These are phyloP conservation scores for Epichloe glyceriae DNA, from an alignment of 2,329 filamentous ascomycete species.

Conservation along the genomic window DNA sequence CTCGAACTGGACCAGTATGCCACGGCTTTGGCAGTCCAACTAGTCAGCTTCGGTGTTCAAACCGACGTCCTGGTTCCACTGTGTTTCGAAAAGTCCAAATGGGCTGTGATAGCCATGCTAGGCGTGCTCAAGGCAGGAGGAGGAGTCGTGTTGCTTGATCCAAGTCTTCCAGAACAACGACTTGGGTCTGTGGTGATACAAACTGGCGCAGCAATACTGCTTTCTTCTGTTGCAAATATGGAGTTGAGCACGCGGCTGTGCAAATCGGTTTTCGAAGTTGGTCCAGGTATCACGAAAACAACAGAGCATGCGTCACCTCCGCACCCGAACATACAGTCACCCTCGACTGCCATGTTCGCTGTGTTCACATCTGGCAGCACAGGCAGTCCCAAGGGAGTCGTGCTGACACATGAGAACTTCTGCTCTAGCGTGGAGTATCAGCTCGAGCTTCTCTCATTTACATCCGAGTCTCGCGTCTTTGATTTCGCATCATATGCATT, in stretches of 20 bases:
- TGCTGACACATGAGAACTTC: neutral
- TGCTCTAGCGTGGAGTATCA: constrained; percentile 11
- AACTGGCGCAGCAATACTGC: neutral
- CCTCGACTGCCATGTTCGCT: neutral
- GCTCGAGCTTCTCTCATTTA: constrained; percentile 15
- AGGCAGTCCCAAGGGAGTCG: neutral
- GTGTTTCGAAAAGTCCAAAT: constrained; percentile 37
- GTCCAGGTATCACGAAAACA: too few relatives aligned
- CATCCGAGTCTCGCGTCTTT: constrained; percentile 18
- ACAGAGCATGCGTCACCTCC: too few relatives aligned
- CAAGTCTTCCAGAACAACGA: constrained; percentile 31
- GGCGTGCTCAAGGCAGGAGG: constrained; percentile 36
- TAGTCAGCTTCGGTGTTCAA: constrained; percentile 22
- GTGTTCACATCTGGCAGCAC: neutral
- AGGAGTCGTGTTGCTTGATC: constrained; percentile 33
- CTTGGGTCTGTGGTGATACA: constrained; percentile 32
- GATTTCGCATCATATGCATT: constrained; percentile 8
- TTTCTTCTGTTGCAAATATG: neutral
- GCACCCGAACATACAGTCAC: neutral
- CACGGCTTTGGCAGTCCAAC: constrained; percentile 26
- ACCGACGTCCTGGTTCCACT: constrained; percentile 25
- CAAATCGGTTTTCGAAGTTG: too few relatives aligned
- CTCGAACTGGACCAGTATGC: constrained; percentile 29
- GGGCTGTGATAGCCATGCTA: constrained; percentile 31
- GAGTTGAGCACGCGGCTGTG: neutral